Conservation (phyloP, 371 early-diverging fungal species). For the Mucor circinelloides region DNA sequence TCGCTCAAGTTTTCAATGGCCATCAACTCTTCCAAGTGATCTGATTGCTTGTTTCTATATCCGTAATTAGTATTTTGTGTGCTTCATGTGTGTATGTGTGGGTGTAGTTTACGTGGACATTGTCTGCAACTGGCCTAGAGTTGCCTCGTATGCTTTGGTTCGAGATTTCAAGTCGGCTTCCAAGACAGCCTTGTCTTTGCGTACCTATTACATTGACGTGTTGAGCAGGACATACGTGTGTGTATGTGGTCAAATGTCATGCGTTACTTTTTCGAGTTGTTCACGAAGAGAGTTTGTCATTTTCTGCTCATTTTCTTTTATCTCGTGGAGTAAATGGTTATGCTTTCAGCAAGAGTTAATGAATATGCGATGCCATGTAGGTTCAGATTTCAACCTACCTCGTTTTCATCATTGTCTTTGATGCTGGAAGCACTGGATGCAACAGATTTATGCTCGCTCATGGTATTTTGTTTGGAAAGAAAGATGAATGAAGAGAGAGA, state of each 20-base stretch:
- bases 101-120: constrained; percentile 21
- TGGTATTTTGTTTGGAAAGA: neutral
- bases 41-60: constrained; percentile 13
- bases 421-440: neutral
- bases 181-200: constrained; percentile 47
- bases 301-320: constrained; percentile 34
- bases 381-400: neutral
- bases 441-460: constrained; percentile 1
- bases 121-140: constrained; percentile 35
- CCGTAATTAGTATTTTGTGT: neutral
- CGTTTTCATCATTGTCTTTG: neutral
- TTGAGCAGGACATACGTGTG: no score
- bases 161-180: constrained; percentile 49
- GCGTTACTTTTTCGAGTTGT: constrained; percentile 46
- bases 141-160: constrained; percentile 42
- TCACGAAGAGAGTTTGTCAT: constrained; percentile 46
- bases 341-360: neutral
- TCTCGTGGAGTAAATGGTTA: constrained; percentile 16
- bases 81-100: neutral
- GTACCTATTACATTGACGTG: constrained; percentile 27
- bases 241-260: no score
- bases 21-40: constrained; percentile 31
- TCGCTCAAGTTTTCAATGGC: constrained; percentile 35
- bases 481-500: neutral
- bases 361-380: neutral